A percentile compares a stretch with the other conserved stretches of the same genome.
phyloP scores from a whole-genome alignment of 441 rosid genomes.

The Oxalis stricta region DNA sequence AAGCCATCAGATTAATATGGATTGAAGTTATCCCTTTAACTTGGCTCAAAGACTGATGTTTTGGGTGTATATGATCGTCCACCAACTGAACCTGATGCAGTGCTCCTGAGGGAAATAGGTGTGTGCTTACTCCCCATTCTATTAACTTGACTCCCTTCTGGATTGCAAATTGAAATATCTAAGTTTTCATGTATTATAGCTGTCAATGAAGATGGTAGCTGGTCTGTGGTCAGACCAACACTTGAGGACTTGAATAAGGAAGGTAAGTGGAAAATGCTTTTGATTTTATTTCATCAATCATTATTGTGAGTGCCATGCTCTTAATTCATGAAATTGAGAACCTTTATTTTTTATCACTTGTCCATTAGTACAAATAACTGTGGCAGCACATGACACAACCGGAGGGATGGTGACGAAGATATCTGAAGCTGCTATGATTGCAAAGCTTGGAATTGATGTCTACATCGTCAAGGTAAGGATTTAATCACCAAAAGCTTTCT shows the following conservation, averaged over 20 bases:
- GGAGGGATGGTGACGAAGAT: slow-evolving; percentile 92
- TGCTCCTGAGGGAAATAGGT: slow-evolving; percentile 82
- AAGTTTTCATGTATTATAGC: slow-evolving; percentile 24
- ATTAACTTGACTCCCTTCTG: too few species aligned
- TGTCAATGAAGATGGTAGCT: slow-evolving; percentile 69
- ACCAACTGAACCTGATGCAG: slow-evolving; percentile 57
- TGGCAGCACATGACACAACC: slow-evolving; percentile 83
- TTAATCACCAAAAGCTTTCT: background rate
- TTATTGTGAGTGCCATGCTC: too few species aligned
- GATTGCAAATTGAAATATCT: slow-evolving; percentile 1
- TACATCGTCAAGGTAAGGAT: slow-evolving; percentile 67
- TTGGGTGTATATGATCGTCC: slow-evolving; percentile 86
- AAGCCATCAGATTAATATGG: too few species aligned
- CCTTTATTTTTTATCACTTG: too few species aligned
- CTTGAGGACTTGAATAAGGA: slow-evolving; percentile 21
- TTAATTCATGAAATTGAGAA: too few species aligned
- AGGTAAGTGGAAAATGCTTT: slow-evolving; percentile 31
- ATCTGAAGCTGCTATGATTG: slow-evolving; percentile 82
- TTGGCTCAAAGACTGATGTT: slow-evolving; percentile 62
- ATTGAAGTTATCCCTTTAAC: slow-evolving; percentile 31
- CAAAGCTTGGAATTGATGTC: slow-evolving; percentile 78
- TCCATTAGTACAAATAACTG: slow-evolving; percentile 57
- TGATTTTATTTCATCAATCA: background rate
- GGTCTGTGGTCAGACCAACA: slow-evolving; percentile 60
- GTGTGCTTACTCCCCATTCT: slow-evolving; percentile 10